Percentiles rank a stretch among this genome's conserved stretches.
phyloP scores from a whole-genome alignment of 2,329 filamentous ascomycete genomes.

The Alternaria brassicae region DNA sequence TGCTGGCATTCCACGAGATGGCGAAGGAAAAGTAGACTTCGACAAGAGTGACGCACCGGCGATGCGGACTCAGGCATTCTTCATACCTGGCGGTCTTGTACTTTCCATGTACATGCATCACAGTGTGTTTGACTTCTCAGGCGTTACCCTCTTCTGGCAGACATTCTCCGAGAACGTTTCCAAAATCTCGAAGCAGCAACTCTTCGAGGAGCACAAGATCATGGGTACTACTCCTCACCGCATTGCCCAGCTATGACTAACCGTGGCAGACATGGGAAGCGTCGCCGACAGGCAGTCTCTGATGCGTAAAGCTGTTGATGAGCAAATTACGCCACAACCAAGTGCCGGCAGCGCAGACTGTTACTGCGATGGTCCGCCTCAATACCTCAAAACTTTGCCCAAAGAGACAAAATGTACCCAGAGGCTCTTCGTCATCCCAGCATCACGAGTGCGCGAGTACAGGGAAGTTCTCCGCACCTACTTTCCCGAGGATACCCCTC shows the following conservation, averaged over 20 bases:
- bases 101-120: conserved; percentile 47
- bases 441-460: conserved; percentile 34
- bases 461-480: conserved; percentile 32
- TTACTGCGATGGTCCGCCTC: conserved; percentile 36
- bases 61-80: conserved; percentile 43
- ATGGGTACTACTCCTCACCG: conserved; percentile 17
- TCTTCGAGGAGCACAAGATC: conserved; percentile 12
- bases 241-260: conserved; percentile 18
- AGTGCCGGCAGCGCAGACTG: conserved; percentile 29
- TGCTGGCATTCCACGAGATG: conserved; percentile 33
- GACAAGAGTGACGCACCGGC: conserved; percentile 34
- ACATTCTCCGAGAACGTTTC: conserved; percentile 35
- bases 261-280: conserved; percentile 22
- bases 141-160: conserved; percentile 39
- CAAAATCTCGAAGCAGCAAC: conserved; percentile 24
- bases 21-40: conserved; percentile 42
- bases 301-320: conserved; percentile 33
- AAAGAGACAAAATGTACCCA: conserved; percentile 35
- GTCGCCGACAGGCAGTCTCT: conserved; percentile 33
- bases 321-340: conserved; percentile 17
- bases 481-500: conserved; percentile 27
- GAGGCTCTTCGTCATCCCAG: conserved; percentile 40
- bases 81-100: conserved; percentile 46
- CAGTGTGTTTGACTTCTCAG: conserved; percentile 42
- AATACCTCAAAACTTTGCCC: conserved; percentile 38